Conservation (phyloP, 2,329 filamentous ascomycete genomes). For the Aureobasidium sp. region DNA sequence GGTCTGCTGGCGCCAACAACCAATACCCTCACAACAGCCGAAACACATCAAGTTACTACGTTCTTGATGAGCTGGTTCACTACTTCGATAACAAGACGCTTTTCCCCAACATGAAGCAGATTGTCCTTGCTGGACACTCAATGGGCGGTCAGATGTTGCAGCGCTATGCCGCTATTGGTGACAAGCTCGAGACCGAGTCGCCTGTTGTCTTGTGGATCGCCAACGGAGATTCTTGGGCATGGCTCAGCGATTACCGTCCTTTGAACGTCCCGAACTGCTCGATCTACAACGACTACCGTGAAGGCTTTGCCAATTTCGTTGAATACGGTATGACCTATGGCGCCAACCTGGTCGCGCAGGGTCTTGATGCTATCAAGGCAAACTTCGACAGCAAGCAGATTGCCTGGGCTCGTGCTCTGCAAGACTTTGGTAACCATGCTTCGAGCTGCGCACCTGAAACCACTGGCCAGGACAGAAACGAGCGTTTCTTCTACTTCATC, state of each 20-base stretch:
- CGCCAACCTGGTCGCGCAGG: slow-evolving; percentile 20
- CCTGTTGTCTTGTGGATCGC: slow-evolving; percentile 26
- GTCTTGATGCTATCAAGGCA: slow-evolving; percentile 23
- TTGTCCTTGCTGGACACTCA: slow-evolving; percentile 29
- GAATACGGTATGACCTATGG: slow-evolving; percentile 25
- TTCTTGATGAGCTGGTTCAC: slow-evolving; percentile 26
- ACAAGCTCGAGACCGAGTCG: slow-evolving; percentile 17
- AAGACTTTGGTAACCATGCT: slow-evolving; percentile 27
- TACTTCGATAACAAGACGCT: slow-evolving; percentile 26
- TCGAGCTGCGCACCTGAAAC: slow-evolving; percentile 24
- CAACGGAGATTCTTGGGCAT: slow-evolving; percentile 28
- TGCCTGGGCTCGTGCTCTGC: slow-evolving; percentile 25
- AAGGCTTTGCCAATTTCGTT: slow-evolving; percentile 25
- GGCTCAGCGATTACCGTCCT: slow-evolving; percentile 24
- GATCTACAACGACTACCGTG: slow-evolving; percentile 27
- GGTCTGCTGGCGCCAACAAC: slow-evolving; percentile 27
- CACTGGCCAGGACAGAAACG: slow-evolving; percentile 27
- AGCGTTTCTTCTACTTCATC: slow-evolving; percentile 33
- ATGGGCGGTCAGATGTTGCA: slow-evolving; percentile 27
- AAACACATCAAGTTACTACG: slow-evolving; percentile 24
- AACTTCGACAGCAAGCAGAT: slow-evolving; percentile 27
- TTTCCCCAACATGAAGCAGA: slow-evolving; percentile 29
- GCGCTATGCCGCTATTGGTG: slow-evolving; percentile 27
- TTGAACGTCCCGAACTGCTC: slow-evolving; percentile 22
- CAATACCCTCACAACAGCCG: slow-evolving; percentile 25